These are phyloP conservation scores for Dacryopinax primogenitus DNA, from an alignment of 768 basidiomycete genomes.

Conservation along the genomic window DNA sequence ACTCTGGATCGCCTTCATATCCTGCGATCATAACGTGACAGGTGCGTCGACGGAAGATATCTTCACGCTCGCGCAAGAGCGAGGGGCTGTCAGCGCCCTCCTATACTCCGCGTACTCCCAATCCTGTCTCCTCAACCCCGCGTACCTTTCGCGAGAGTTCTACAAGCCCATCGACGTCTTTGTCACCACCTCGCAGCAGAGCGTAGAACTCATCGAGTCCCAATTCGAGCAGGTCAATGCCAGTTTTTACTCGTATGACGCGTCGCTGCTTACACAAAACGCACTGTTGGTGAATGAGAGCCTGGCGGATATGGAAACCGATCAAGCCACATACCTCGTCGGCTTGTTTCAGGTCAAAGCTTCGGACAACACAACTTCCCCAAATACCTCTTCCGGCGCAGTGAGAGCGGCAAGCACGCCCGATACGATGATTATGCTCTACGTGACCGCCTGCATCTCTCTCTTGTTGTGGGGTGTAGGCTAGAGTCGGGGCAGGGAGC, in stretches of 20 bases:
- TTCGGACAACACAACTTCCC: constrained; percentile 30
- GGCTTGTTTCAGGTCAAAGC: constrained; percentile 57
- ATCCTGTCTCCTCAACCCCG: constrained; percentile 61
- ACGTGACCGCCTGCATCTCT: too few relatives aligned
- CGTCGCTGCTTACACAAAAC: constrained; percentile 46
- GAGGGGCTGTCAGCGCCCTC: constrained; percentile 74
- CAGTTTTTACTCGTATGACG: constrained; percentile 46
- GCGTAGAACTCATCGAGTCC: constrained; percentile 37
- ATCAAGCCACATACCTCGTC: constrained; percentile 49
- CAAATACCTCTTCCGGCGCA: too few relatives aligned
- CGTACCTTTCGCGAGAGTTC: constrained; percentile 53
- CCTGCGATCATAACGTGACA: constrained; percentile 69
- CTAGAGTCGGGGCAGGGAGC: too few relatives aligned
- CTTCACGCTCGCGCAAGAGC: constrained; percentile 65
- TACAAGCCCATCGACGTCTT: constrained; percentile 67
- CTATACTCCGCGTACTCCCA: constrained; percentile 62
- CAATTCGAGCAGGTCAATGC: constrained; percentile 43
- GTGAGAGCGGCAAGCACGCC: too few relatives aligned
- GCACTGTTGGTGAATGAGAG: constrained; percentile 31
- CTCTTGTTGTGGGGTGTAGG: too few relatives aligned
- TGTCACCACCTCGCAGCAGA: constrained; percentile 40
- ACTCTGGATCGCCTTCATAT: constrained; percentile 84
- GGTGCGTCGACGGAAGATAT: constrained; percentile 52
- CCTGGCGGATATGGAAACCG: constrained; percentile 33
- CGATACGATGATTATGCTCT: too few relatives aligned